Conservation (phyloP, 225 moss, liverwort and hornwort genomes). For the Sphagnum tenellum region DNA sequence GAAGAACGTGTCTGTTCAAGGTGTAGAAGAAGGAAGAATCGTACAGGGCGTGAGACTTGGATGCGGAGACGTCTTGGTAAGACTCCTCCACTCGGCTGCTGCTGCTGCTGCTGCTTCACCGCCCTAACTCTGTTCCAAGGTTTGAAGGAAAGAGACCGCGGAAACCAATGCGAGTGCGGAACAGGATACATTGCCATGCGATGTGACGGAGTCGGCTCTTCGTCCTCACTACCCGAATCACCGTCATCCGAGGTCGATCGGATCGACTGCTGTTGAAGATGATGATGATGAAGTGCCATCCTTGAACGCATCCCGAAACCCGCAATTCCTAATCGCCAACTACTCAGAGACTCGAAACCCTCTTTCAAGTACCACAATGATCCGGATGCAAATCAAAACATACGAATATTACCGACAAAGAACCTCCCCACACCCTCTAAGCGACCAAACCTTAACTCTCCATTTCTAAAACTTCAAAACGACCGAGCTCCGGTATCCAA, state of each 20-base stretch:
- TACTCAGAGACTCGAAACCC: too few species aligned
- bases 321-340: too few species aligned
- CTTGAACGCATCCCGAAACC: too few species aligned
- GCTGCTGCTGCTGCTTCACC: slow-evolving; percentile 17
- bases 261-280: slow-evolving; percentile 10
- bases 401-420: too few species aligned
- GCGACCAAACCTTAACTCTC: too few species aligned
- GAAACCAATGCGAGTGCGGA: slow-evolving; percentile 60
- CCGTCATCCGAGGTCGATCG: slow-evolving; percentile 54
- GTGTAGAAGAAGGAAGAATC: slow-evolving; percentile 9
- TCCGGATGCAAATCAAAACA: too few species aligned
- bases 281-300: too few species aligned
- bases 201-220: slow-evolving; percentile 47
- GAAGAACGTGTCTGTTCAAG: too few species aligned
- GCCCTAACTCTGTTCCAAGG: slow-evolving; percentile 14
- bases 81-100: slow-evolving; percentile 7
- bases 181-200: slow-evolving; percentile 26
- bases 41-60: slow-evolving; percentile 65
- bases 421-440: too few species aligned
- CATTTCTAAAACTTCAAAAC: too few species aligned
- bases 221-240: slow-evolving; percentile 81
- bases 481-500: too few species aligned
- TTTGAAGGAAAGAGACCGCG: slow-evolving; percentile 55
- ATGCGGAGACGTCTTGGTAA: slow-evolving; percentile 25
- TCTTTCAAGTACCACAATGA: too few species aligned